A percentile compares a stretch with the other conserved stretches of the same genome.
These are phyloP conservation scores for Fusarium brachygibbosum DNA, from an alignment of 2,329 filamentous ascomycete genomes.

Conservation along the genomic window DNA sequence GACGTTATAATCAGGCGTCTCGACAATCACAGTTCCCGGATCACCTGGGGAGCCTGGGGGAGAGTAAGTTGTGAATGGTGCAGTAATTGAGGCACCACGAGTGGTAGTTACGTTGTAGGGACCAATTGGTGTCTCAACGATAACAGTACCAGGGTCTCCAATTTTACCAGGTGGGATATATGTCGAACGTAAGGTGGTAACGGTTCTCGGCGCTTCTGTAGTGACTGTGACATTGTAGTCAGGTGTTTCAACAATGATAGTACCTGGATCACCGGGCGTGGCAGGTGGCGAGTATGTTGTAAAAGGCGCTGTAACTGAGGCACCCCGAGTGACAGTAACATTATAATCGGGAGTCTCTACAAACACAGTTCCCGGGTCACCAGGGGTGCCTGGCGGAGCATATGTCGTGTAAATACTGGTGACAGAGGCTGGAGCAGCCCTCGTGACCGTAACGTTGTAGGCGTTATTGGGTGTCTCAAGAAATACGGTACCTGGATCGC, in stretches of 20 bases:
- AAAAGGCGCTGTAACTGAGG: slow-evolving; percentile 4
- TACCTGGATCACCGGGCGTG: slow-evolving; percentile 19
- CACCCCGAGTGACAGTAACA: slow-evolving; percentile 23
- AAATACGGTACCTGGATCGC: slow-evolving; percentile 32
- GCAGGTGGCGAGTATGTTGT: slow-evolving; percentile 23
- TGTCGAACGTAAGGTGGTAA: slow-evolving; percentile 8
- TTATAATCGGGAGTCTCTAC: slow-evolving; percentile 29
- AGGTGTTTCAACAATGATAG: slow-evolving; percentile 18
- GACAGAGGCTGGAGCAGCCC: slow-evolving; percentile 16
- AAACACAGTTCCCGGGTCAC: slow-evolving; percentile 30
- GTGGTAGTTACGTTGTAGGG: slow-evolving; percentile 30
- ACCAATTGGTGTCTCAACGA: slow-evolving; percentile 23
- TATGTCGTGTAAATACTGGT: slow-evolving; percentile 23
- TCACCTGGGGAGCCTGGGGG: slow-evolving; percentile 11
- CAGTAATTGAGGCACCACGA: slow-evolving; percentile 25
- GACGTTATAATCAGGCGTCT: slow-evolving; percentile 27
- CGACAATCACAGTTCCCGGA: slow-evolving; percentile 28
- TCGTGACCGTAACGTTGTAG: slow-evolving; percentile 32
- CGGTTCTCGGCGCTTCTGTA: not conserved
- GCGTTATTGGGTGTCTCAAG: slow-evolving; percentile 26
- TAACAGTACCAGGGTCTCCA: slow-evolving; percentile 29
- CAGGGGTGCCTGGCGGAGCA: slow-evolving; percentile 18
- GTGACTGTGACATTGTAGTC: slow-evolving; percentile 24
- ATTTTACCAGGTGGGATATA: slow-evolving; percentile 8
- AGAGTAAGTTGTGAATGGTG: slow-evolving; percentile 18